Evolutionary conservation across 495 filamentous ascomycete genomes (phyloP).

Genomic region (Podospora anserina): DNA sequence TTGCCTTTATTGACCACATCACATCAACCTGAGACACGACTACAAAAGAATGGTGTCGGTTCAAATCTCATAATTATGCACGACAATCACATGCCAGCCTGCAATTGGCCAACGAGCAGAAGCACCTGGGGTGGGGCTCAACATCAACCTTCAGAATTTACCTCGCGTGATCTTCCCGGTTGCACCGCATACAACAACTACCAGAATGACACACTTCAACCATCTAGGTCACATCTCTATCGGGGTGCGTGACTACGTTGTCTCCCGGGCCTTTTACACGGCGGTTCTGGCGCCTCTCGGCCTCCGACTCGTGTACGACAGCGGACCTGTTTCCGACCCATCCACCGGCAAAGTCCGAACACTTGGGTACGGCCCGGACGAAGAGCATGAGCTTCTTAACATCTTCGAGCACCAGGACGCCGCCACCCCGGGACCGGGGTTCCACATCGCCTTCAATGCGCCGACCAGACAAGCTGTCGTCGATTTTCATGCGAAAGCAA

Average conservation of each 20-base stretch:
- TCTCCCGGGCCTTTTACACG: slow-evolving; percentile 36
- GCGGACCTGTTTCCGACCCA: slow-evolving; percentile 20
- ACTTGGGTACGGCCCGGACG: slow-evolving; percentile 34
- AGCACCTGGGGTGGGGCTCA: background rate
- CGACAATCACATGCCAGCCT: background rate
- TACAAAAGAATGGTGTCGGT: background rate
- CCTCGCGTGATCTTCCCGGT: background rate
- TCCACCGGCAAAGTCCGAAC: slow-evolving; percentile 20
- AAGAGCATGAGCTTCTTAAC: slow-evolving; percentile 31
- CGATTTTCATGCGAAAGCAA: slow-evolving; percentile 38
- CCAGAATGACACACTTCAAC: slow-evolving; percentile 16
- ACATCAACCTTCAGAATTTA: background rate
- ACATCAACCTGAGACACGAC: slow-evolving; percentile 7
- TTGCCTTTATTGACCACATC: slow-evolving; percentile 28
- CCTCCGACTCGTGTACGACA: slow-evolving; percentile 36
- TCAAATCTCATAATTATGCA: background rate
- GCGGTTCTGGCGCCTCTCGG: slow-evolving; percentile 31
- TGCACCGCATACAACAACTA: background rate
- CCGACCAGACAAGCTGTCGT: slow-evolving; percentile 32
- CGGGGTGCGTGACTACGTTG: slow-evolving; percentile 27
- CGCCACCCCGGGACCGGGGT: slow-evolving; percentile 28
- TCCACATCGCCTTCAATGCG: slow-evolving; percentile 40
- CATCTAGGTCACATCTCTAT: slow-evolving; percentile 39
- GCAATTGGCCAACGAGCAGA: background rate
- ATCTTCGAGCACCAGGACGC: slow-evolving; percentile 31